Evolutionary conservation across 2,329 filamentous ascomycete genomes (phyloP).

Genomic region (Exophiala sp.): DNA sequence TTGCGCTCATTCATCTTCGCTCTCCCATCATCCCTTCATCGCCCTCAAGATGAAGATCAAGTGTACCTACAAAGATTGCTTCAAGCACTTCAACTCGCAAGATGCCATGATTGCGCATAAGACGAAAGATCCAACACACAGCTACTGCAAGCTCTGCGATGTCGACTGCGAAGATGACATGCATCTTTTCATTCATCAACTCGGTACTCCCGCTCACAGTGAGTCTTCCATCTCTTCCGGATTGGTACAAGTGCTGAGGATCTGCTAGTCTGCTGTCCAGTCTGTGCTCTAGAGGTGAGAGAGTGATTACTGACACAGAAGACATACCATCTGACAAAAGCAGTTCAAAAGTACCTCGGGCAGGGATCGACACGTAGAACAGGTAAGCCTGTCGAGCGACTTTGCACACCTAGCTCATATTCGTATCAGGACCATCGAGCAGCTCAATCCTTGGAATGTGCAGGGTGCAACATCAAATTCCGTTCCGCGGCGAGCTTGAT

Average conservation of each 20-base stretch:
- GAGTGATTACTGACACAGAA: background rate
- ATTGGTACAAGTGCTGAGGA: slow-evolving; percentile 1
- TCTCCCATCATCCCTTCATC: background rate
- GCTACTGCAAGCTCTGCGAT: slow-evolving; percentile 42
- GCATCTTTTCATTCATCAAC: slow-evolving; percentile 48
- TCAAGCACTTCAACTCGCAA: slow-evolving; percentile 42
- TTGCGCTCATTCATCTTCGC: background rate
- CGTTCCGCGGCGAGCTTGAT: slow-evolving; percentile 48
- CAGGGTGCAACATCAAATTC: slow-evolving; percentile 47
- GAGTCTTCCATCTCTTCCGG: slow-evolving; percentile 3
- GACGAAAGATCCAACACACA: slow-evolving; percentile 36
- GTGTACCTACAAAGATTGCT: slow-evolving; percentile 49
- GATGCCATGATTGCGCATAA: slow-evolving; percentile 53
- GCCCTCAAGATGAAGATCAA: slow-evolving; percentile 22
- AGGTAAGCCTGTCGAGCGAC: slow-evolving; percentile 38
- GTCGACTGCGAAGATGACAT: slow-evolving; percentile 47
- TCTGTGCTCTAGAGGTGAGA: slow-evolving; percentile 50
- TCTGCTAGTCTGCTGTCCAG: slow-evolving; percentile 47
- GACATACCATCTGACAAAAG: slow-evolving; percentile 1
- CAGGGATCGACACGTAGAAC: slow-evolving; percentile 50
- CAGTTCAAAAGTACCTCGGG: slow-evolving; percentile 51
- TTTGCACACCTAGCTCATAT: background rate
- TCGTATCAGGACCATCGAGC: slow-evolving; percentile 37
- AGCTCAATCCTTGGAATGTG: slow-evolving; percentile 50
- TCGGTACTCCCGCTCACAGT: slow-evolving; percentile 44